These are phyloP conservation scores for Pseudocercospora ulei DNA, from an alignment of 2,329 filamentous ascomycete genomes.

Conservation along the genomic window DNA sequence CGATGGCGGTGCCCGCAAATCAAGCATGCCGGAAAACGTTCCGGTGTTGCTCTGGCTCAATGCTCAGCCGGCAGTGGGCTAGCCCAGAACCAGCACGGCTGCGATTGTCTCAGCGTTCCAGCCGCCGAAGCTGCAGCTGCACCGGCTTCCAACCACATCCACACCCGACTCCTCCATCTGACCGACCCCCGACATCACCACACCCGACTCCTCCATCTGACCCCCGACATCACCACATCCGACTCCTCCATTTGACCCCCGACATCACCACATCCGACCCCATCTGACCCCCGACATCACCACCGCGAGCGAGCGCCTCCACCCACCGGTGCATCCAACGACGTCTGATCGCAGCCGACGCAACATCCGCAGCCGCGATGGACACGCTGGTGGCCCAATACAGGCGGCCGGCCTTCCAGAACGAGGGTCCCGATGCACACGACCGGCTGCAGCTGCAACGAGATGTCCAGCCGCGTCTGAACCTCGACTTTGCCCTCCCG, in stretches of 20 bases:
- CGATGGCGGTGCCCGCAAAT: too few relatives aligned
- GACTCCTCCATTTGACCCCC: too few relatives aligned
- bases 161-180: too few relatives aligned
- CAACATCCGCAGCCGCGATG: slow-evolving; percentile 47
- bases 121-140: slow-evolving; percentile 8
- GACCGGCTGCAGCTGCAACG: slow-evolving; percentile 54
- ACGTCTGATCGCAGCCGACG: neutral
- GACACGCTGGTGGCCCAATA: slow-evolving; percentile 89
- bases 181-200: too few relatives aligned
- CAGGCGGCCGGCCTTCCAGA: slow-evolving; percentile 64
- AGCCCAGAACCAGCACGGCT: neutral
- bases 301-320: neutral
- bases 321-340: neutral
- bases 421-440: slow-evolving; percentile 61
- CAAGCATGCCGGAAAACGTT: too few relatives aligned
- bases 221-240: slow-evolving; percentile 1
- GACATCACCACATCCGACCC: slow-evolving; percentile 8
- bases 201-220: slow-evolving; percentile 6
- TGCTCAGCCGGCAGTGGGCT: neutral
- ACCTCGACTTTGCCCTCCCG: slow-evolving; percentile 88
- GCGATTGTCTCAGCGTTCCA: neutral
- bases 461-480: slow-evolving; percentile 63
- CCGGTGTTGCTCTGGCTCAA: neutral
- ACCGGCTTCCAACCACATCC: slow-evolving; percentile 2
- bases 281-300: neutral